These are phyloP conservation scores for Sarcocystis neurona DNA, from an alignment of 169 alveolate genomes.

Conservation along the genomic window DNA sequence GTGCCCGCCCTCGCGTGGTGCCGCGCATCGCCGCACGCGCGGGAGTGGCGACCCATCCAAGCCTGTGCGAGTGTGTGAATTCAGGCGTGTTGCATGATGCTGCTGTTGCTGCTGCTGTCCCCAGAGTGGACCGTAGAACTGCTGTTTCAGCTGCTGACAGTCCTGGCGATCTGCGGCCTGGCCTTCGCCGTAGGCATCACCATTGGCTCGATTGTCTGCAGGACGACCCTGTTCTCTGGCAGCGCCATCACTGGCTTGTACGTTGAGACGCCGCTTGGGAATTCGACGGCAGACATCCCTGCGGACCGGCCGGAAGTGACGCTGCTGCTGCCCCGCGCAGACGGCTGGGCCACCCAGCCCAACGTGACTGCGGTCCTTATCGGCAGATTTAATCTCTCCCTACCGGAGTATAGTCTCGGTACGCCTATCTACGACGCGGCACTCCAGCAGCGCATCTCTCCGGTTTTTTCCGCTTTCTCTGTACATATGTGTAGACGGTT, in stretches of 20 bases:
- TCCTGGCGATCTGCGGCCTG: slow-evolving; percentile 4
- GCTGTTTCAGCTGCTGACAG: slow-evolving; percentile 7
- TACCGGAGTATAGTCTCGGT: slow-evolving; percentile 24
- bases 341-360: background rate
- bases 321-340: too few species aligned
- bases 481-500: too few species aligned
- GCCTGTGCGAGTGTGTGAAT: background rate
- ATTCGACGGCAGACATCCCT: too few species aligned
- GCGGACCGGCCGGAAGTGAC: too few species aligned
- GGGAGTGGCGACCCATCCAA: background rate
- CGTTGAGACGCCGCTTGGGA: too few species aligned
- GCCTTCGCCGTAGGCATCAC: slow-evolving; percentile 32
- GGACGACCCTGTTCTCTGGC: slow-evolving; percentile 29
- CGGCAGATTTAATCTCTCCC: background rate
- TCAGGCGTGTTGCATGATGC: background rate
- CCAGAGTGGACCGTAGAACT: slow-evolving; percentile 12
- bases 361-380: background rate
- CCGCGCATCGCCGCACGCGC: too few species aligned
- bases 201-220: slow-evolving; percentile 34
- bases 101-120: background rate
- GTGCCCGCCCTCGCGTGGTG: too few species aligned
- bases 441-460: too few species aligned
- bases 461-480: too few species aligned
- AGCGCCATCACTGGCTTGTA: background rate
- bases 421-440: too few species aligned